Base-by-base conservation (phyloP, 345 rosid species). In the Eucalyptus victrix region DNA sequence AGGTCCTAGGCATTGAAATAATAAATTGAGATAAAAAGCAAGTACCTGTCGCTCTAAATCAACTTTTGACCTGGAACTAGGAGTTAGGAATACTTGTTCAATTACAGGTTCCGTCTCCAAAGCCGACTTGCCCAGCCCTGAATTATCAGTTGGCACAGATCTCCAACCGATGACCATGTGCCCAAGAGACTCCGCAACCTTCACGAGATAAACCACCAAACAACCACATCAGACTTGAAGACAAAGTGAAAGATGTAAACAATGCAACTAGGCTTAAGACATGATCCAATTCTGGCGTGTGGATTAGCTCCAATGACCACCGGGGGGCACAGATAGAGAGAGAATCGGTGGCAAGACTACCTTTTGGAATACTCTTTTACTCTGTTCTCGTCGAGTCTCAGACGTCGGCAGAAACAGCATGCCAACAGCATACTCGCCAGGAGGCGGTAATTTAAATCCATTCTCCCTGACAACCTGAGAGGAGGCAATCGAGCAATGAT, bases 151-250 rank as follows among this genome's bases (percentile, higher is more conserved):
- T 50, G 99, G 99, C 87, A 98, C 99, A 76, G 94, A 42, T 87
- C 99, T 94, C 99, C 99, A 98, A 45, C 98, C 99, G 88, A 98
- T 95, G 89, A 98, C 97, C 21, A 94, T 93, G 89, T 98, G 99
- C 10, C 99, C 99, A 90, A 98, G 96, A 53, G 99, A 96, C 93
- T 96, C 97, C 47, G 99, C 99, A 93, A 97, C 98, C 99, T 98
- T 65, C 62, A 89, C 47, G 88, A 15, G n/a, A 34, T 26, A 86
- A 65, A 30, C 83, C 80, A 15, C 3, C 62, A 80, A 58, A 87
- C 30, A 15, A n/a, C 16, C 15, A 49, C n/a, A 53, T 32, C 47
- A 67, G 30, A 40, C 37, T 54, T 19, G 86, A n/a, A 40, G 85
- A 76, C 85, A 76, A 14, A 21, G 85, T 44, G 30, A 40, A 76